Base-by-base conservation (phyloP, 352 stramenopile species). In the Blastocystis sp. region DNA sequence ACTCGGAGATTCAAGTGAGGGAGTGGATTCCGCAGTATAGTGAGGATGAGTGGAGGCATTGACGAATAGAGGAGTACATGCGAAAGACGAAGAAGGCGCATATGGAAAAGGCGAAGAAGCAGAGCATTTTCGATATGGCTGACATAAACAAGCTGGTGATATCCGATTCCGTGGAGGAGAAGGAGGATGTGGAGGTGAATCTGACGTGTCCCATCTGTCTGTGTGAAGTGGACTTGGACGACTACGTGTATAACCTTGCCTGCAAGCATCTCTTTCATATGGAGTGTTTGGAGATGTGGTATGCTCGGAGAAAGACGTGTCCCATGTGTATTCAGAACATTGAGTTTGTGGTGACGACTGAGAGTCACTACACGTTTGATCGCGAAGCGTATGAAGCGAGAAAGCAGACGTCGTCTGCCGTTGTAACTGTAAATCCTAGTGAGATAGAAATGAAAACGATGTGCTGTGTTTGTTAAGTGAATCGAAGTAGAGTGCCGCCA, bases 231-330 rank as follows among this genome's bases (percentile, higher is more conserved):
- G 74, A 63, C 24, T 2, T 6, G n/a, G 50, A 62, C 9, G 74
- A 85, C 6, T 85, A 85, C 29, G 39, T 85, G 13, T 85, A 85
- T 55, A 85, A 85, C 50, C 26, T 85, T 4, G 66, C 21, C 3
- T 85, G 74, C 41, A 51, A 85, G 65, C 74, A 85, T 35, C 31
- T 85, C 21, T 85, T 85, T 29, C 74, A 85, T 45, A 59, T 85
- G 24, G 74, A 85, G 13, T 85, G 74, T 85, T 51, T 85, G 31
- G 74, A 85, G 3, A 16, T 55, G n/a, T 85, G 74, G 74, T 85
- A 85, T 41, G 41, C 55, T 50, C 29, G 74, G 29, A 66, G 74
- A 29, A 85, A 85, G 13, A 66, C 50, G 35, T 85, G 74, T 50
- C 74, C 74, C 29, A 29, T 85, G 1, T 85, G 74, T 31, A 85